Evolutionary conservation across 2,329 filamentous ascomycete species (phyloP), one percentile per base, ranked within the genome.

Genomic region (Colletotrichum higginsianum): DNA sequence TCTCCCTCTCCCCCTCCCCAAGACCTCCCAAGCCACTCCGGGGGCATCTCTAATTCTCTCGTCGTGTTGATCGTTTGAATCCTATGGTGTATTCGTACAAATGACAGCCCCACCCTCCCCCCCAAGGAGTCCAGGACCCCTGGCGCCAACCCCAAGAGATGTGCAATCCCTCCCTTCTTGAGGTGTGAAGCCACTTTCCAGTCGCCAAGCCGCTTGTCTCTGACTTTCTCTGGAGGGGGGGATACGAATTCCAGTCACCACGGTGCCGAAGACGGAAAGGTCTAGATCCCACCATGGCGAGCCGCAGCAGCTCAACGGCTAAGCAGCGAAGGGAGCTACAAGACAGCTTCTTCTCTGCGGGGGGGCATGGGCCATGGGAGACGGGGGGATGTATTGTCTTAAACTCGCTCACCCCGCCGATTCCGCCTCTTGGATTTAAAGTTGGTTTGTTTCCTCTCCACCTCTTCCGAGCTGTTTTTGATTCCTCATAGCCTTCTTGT

Each of bases 351-450:
- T 49, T 44, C 4, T 21, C 38, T 42, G 9, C 1, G 26, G 26
- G 26, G 26, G n/a, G 21, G 26, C 21, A 23, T 23, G 21, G 21
- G 21, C 1, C 26, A 4, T 26, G 26, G 26, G 23, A 60, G 57
- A n/a, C 57, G 4, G 16, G 23, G n/a, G 7, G 13, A n/a, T n/a
- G 23, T 2, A 26, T 26, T 64, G 52, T 65, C n/a, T 65, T 57
- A 65, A 65, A 57, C 15, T 15, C 21, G 52, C n/a, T 57, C 52
- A 65, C 30, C 13, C 26, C 42, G 35, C 52, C 21, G 47, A 50
- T 18, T 26, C 40, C 38, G 18, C 12, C 9, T 38, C 13, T 35
- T 26, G 26, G 18, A 30, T 40, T n/a, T 16, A 30, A 13, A 26
- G 26, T 15, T 40, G 23, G 13, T 21, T 47, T 16, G 21, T 26